These are phyloP conservation scores for Eruca vesicaria DNA, from an alignment of 441 rosid genomes.

Conservation along the genomic window DNA sequence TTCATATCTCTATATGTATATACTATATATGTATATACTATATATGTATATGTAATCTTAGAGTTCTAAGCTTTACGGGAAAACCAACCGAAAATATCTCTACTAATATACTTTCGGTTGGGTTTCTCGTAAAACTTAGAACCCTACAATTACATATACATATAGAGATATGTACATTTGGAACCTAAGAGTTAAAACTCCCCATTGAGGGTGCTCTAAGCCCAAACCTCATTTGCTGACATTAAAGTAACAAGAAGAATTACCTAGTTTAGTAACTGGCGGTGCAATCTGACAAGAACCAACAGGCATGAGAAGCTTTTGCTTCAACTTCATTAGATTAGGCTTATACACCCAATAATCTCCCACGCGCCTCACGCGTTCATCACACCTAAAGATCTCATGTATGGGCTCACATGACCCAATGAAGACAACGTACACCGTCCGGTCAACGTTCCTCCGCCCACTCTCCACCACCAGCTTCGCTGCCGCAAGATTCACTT, in stretches of 20 bases:
- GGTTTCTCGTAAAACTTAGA: too few relatives aligned
- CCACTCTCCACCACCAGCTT: conserved; percentile 52
- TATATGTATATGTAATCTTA: too few relatives aligned
- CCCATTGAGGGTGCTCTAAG: too few relatives aligned
- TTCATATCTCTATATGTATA: too few relatives aligned
- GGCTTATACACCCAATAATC: conserved; percentile 68
- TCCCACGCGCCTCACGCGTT: conserved; percentile 51
- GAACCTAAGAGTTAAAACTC: too few relatives aligned
- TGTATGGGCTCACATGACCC: conserved; percentile 78
- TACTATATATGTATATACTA: too few relatives aligned
- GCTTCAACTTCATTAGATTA: conserved; percentile 46
- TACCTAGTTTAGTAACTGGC: conserved; percentile 42
- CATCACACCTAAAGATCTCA: conserved; percentile 76
- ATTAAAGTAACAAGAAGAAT: neutral
- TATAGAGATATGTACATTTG: too few relatives aligned
- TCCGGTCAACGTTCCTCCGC: conserved; percentile 34
- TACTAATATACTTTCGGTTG: too few relatives aligned
- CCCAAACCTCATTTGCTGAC: neutral
- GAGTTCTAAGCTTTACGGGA: too few relatives aligned
- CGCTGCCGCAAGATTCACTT: conserved; percentile 79
- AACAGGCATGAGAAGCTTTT: conserved; percentile 62
- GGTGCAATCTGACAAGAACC: conserved; percentile 80
- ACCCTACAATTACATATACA: too few relatives aligned
- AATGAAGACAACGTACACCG: conserved; percentile 50
- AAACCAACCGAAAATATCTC: too few relatives aligned